Evolutionary conservation across 2,329 filamentous ascomycete species (phyloP).

Genomic region (Microdochium bolleyi): DNA sequence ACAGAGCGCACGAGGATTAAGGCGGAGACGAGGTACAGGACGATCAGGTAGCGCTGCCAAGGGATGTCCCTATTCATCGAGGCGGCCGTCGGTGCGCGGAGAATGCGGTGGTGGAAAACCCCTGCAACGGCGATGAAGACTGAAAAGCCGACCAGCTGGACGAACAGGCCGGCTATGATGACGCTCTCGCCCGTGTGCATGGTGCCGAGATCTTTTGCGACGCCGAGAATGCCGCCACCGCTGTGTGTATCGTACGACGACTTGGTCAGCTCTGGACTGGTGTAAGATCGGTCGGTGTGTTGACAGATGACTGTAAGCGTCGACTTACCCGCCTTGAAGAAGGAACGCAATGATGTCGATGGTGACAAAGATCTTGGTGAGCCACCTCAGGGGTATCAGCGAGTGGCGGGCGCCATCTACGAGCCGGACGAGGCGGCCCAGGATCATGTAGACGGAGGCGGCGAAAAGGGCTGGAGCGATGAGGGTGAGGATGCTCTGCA

Average conservation of each 20-base stretch:
- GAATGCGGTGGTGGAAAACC: constrained; percentile 26
- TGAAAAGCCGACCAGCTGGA: constrained; percentile 42
- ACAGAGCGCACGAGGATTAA: constrained; percentile 26
- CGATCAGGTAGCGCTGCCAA: constrained; percentile 12
- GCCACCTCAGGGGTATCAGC: constrained; percentile 27
- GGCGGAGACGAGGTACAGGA: constrained; percentile 4
- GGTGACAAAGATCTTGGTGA: constrained; percentile 37
- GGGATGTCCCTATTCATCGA: no score
- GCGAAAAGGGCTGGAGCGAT: constrained; percentile 29
- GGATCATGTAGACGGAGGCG: constrained; percentile 10
- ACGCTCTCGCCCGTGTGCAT: constrained; percentile 28
- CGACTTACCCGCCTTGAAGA: constrained; percentile 30
- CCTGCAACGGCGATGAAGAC: constrained; percentile 36
- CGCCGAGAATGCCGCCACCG: constrained; percentile 7
- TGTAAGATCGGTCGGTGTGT: no score
- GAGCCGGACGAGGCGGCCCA: constrained; percentile 25
- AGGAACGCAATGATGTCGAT: constrained; percentile 37
- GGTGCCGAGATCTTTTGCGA: constrained; percentile 8
- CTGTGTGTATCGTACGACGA: background rate
- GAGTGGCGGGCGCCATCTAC: constrained; percentile 28
- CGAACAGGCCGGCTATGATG: constrained; percentile 37
- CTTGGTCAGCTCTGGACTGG: background rate
- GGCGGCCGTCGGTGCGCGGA: background rate
- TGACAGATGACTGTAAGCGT: no score
- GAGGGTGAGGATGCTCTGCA: constrained; percentile 25